Evolutionary conservation across 1,284 basidiomycete species (phyloP).

Genomic region (Austroboletus novae-zelandiae): DNA sequence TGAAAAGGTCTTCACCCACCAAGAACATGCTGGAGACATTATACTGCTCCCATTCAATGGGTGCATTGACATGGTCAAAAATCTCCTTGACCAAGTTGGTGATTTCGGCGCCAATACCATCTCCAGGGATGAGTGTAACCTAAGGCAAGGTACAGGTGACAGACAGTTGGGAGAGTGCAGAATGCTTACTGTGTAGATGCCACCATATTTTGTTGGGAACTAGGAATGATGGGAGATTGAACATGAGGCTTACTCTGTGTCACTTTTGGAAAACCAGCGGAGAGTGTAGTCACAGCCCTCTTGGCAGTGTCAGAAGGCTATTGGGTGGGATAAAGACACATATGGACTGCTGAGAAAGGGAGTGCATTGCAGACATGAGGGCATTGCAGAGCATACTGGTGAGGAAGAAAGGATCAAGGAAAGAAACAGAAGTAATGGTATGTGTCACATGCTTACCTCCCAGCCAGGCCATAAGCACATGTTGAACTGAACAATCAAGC

Average conservation of each 20-base stretch:
- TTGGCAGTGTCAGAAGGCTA: conserved; percentile 30
- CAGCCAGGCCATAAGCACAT: too few species aligned
- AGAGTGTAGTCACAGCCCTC: conserved; percentile 77
- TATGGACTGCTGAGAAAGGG: conserved; percentile 53
- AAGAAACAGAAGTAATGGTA: conserved; percentile 22
- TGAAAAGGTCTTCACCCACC: conserved; percentile 92
- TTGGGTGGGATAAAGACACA: conserved; percentile 16
- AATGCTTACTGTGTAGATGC: conserved; percentile 76
- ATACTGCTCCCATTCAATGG: conserved; percentile 99
- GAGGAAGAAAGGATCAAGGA: conserved; percentile 19
- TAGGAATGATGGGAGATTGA: conserved; percentile 33
- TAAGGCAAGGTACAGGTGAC: conserved; percentile 29
- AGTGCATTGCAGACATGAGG: conserved; percentile 54
- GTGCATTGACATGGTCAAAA: conserved; percentile 95
- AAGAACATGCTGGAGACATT: conserved; percentile 97
- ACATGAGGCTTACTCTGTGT: conserved; percentile 52
- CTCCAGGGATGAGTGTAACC: conserved; percentile 95
- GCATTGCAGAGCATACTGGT: conserved; percentile 67
- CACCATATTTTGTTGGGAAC: conserved; percentile 94
- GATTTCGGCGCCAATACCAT: conserved; percentile 97
- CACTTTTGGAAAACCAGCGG: conserved; percentile 77
- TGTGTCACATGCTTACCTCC: conserved; percentile 11
- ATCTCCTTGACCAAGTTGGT: conserved; percentile 99
- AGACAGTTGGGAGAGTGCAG: conserved; percentile 21
- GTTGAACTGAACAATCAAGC: too few species aligned